Base-by-base conservation (phyloP, 2,329 filamentous ascomycete species). In the Apiospora phragmitis region DNA sequence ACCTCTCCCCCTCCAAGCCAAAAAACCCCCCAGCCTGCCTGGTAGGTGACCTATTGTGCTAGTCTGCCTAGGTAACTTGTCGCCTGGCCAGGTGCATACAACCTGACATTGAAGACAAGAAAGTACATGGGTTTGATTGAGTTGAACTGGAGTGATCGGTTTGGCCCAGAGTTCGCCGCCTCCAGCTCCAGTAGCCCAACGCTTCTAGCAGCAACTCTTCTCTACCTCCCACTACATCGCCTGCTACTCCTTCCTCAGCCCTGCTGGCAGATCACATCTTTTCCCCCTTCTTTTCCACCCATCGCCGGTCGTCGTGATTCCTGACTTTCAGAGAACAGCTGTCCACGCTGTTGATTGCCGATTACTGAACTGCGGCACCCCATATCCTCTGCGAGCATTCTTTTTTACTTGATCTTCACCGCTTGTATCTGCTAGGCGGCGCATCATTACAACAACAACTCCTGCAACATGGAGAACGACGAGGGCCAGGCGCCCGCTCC, bases 401-500 rank as follows among this genome's bases (percentile, higher is more conserved):
- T 9, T 38, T 62, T 62, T 62, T 62, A 18, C 41, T 24, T 59
- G 32, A 62, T 38, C 55, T 62, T 62, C 55, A 62, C 55, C 55
- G 55, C 55, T 62, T 62, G 55, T 62, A 62, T 38, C 55, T 62
- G 55, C 55, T 62, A 62, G 55, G 18, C 55, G 55, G 55, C 55
- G 55, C 55, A 62, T 62, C 55, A 12, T 62, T 62, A n/a, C 21
- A n/a, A 38, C 55, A n/a, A 62, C 55, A 35, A 8, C 55, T 62
- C 55, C 55, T 38, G 32, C 55, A 41, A 68, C 11, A 68, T 68
- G 67, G 67, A 68, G 32, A 41, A 45, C 75, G 85, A 85, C 75
- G 82, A 77, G 70, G 77, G 80, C 69, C 76, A 79, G 71, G 74
- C 77, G 76, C 81, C 83, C 76, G 77, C 80, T 73, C 76, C 74